phyloP scores from a whole-genome alignment of 2,329 filamentous ascomycete genomes.

The Cercospora brassicicola region DNA sequence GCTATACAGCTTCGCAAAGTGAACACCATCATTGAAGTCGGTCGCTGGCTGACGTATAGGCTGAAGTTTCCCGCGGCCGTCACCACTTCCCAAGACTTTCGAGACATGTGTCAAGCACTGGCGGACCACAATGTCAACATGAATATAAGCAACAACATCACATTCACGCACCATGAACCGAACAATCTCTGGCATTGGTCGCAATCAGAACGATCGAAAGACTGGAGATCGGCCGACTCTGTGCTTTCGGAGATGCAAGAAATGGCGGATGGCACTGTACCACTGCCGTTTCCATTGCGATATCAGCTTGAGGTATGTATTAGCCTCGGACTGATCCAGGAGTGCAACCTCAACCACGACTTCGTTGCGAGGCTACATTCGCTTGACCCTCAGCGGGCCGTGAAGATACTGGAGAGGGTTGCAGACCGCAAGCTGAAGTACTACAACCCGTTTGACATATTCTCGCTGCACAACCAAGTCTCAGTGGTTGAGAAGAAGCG shows the following conservation, averaged over 20 bases:
- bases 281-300: constrained; percentile 64
- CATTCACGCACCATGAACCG: constrained; percentile 31
- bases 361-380: constrained; percentile 65
- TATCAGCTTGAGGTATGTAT: constrained; percentile 94
- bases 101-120: constrained; percentile 54
- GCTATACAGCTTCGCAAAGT: constrained; percentile 49
- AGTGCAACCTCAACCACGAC: constrained; percentile 66
- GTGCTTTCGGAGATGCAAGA: constrained; percentile 25
- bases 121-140: constrained; percentile 71
- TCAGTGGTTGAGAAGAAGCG: constrained; percentile 29
- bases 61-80: constrained; percentile 47
- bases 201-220: background rate
- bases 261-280: constrained; percentile 17
- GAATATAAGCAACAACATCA: constrained; percentile 47
- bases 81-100: constrained; percentile 21
- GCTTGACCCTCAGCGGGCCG: constrained; percentile 54
- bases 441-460: constrained; percentile 71
- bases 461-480: constrained; percentile 52
- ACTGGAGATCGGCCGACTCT: background rate
- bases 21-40: constrained; percentile 60
- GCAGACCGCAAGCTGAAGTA: constrained; percentile 63
- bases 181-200: constrained; percentile 20
- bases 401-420: constrained; percentile 71
- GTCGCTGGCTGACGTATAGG: constrained; percentile 62
- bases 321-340: constrained; percentile 74